Evolutionary conservation across 1,284 basidiomycete genomes (phyloP).

Genomic region (Ustilago vetiveriae): DNA sequence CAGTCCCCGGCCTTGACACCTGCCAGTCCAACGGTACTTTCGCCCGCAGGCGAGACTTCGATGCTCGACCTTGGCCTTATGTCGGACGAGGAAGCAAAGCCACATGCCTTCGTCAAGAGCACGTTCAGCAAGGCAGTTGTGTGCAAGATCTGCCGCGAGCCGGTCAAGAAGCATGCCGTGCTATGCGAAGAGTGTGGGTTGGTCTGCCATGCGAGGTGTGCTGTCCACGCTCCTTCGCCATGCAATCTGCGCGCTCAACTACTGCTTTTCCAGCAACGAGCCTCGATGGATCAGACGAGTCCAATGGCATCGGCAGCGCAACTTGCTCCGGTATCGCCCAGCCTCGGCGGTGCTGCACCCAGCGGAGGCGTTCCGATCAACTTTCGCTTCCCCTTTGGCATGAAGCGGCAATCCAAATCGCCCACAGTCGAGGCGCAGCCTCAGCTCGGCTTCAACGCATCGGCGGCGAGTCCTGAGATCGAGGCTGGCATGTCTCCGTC

Average conservation of each 20-base stretch:
- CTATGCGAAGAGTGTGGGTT: constrained; percentile 89
- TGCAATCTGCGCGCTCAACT: constrained; percentile 81
- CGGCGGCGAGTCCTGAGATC: constrained; percentile 14
- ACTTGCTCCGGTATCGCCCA: constrained; percentile 13
- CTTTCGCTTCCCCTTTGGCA: constrained; percentile 55
- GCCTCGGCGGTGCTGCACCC: constrained; percentile 9
- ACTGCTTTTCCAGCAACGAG: constrained; percentile 51
- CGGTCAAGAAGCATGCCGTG: constrained; percentile 85
- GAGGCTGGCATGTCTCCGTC: constrained; percentile 14
- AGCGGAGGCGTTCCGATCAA: constrained; percentile 23
- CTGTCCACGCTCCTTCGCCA: constrained; percentile 76
- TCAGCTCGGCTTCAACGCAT: constrained; percentile 8
- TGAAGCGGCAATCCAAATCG: constrained; percentile 37
- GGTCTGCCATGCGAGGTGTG: constrained; percentile 84
- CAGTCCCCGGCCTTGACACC: constrained; percentile 1
- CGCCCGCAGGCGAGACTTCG: constrained; percentile 38
- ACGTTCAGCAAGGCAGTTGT: constrained; percentile 89
- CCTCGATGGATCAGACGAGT: constrained; percentile 43
- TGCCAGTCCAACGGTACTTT: constrained; percentile 12
- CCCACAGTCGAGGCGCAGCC: constrained; percentile 17
- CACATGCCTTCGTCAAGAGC: constrained; percentile 86
- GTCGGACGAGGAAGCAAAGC: constrained; percentile 45
- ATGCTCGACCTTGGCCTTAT: constrained; percentile 40
- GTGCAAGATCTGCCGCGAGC: constrained; percentile 82
- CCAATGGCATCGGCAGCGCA: constrained; percentile 31